Percentiles rank a stretch among this genome's conserved stretches.
Conservation (phyloP, 129 eudicot species). For the Lactuca saligna region DNA sequence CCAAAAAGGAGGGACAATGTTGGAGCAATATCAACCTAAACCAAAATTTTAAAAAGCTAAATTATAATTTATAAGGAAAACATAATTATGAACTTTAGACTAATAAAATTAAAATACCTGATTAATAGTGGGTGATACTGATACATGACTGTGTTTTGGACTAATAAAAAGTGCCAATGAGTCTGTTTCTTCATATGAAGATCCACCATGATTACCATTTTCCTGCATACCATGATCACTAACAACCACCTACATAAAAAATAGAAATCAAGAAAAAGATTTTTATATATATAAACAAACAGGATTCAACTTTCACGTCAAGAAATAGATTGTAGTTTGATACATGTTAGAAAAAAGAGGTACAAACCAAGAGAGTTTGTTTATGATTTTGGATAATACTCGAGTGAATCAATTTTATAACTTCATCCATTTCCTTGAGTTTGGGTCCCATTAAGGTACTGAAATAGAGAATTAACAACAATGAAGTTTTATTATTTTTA, state of each 20-base stretch:
- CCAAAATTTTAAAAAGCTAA: conserved; percentile 20
- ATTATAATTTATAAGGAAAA: background rate
- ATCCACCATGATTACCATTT: conserved; percentile 94
- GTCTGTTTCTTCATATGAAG: conserved; percentile 91
- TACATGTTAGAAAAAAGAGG: conserved; percentile 17
- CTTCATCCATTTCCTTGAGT: conserved; percentile 90
- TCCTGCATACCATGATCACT: conserved; percentile 98
- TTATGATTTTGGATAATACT: conserved; percentile 35
- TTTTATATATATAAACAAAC: background rate
- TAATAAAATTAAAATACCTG: conserved; percentile 49
- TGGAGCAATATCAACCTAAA: conserved; percentile 81
- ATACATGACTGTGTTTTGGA: conserved; percentile 32
- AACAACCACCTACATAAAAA: conserved; percentile 57
- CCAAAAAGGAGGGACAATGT: conserved; percentile 91
- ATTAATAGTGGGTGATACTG: conserved; percentile 45
- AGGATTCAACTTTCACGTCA: background rate
- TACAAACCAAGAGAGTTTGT: conserved; percentile 88
- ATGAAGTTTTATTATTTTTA: conserved; percentile 13
- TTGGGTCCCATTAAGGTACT: conserved; percentile 82
- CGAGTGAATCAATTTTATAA: conserved; percentile 68
- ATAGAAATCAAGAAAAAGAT: background rate
- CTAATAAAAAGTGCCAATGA: conserved; percentile 80
- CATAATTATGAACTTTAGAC: background rate
- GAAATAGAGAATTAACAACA: conserved; percentile 31
- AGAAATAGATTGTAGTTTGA: background rate